Conservation (phyloP, 225 moss, liverwort and hornwort species). For the Marchantia polymorpha region DNA sequence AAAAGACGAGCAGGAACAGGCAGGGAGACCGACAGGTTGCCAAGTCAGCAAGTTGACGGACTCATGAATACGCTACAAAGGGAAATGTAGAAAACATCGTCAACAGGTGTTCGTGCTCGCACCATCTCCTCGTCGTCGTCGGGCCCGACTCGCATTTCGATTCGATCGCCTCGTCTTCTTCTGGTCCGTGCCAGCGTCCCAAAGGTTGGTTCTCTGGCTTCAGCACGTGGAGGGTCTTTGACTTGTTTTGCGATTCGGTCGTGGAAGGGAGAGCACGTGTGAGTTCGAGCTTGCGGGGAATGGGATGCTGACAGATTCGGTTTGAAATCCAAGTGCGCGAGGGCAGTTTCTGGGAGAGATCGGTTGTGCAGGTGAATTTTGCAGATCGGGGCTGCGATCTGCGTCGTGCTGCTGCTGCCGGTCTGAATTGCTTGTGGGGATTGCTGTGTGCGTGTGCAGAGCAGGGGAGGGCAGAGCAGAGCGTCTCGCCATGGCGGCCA, state of each 20-base stretch:
- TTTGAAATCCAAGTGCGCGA: neutral
- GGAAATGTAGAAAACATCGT: too few relatives aligned
- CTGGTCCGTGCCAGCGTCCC: neutral
- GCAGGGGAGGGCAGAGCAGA: too few relatives aligned
- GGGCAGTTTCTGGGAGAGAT: neutral
- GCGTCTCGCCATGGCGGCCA: conserved; percentile 55
- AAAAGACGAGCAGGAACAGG: too few relatives aligned
- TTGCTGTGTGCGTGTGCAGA: neutral
- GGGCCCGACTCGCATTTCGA: too few relatives aligned
- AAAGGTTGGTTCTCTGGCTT: neutral
- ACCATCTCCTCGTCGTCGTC: too few relatives aligned
- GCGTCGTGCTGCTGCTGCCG: neutral
- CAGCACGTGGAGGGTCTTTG: neutral
- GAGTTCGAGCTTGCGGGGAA: neutral
- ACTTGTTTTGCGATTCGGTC: neutral
- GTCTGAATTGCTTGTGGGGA: neutral
- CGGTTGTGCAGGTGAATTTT: conserved; percentile 3
- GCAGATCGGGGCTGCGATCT: neutral
- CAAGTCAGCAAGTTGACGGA: too few relatives aligned
- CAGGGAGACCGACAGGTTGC: too few relatives aligned
- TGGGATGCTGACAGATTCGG: neutral
- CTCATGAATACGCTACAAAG: too few relatives aligned
- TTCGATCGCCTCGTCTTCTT: too few relatives aligned
- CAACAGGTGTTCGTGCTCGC: too few relatives aligned
- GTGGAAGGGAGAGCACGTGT: neutral